Percentiles rank a stretch among this genome's conserved stretches.
These are phyloP conservation scores for Odonthalia washingtoniensis DNA, from an alignment of 31 red algal species.

Conservation along the genomic window DNA sequence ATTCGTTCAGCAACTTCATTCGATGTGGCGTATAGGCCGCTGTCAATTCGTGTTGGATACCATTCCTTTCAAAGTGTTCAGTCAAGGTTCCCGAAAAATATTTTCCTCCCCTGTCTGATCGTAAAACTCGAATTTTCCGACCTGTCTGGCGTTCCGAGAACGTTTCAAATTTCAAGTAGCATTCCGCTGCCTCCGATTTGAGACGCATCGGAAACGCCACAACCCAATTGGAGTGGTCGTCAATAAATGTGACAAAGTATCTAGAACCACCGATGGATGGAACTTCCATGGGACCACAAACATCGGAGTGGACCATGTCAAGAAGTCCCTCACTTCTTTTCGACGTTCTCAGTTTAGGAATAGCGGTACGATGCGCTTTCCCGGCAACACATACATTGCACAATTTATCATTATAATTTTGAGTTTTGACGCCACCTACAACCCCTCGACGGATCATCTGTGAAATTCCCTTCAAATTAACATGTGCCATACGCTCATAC, in stretches of 20 bases:
- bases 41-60: slow-evolving; percentile 25
- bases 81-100: slow-evolving; percentile 28
- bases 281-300: no score
- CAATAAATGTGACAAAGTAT: slow-evolving; percentile 37
- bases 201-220: not conserved
- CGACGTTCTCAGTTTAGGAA: not conserved
- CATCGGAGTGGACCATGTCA: no score
- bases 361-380: not conserved
- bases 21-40: slow-evolving; percentile 41
- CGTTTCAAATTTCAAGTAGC: not conserved
- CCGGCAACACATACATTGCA: not conserved
- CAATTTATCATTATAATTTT: not conserved
- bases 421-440: not conserved
- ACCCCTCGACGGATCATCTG: not conserved
- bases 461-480: not conserved
- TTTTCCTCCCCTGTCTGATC: slow-evolving; percentile 31
- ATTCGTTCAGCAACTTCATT: slow-evolving; percentile 47
- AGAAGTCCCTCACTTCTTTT: not conserved
- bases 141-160: slow-evolving; percentile 25
- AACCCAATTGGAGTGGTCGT: slow-evolving; percentile 8
- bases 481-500: not conserved
- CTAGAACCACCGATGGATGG: not conserved
- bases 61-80: slow-evolving; percentile 39
- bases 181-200: slow-evolving; percentile 5
- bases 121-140: not conserved